Percentiles rank a stretch among this genome's conserved stretches.
These are phyloP conservation scores for Ulota crispa DNA, from an alignment of 225 moss, liverwort and hornwort species.

Conservation along the genomic window DNA sequence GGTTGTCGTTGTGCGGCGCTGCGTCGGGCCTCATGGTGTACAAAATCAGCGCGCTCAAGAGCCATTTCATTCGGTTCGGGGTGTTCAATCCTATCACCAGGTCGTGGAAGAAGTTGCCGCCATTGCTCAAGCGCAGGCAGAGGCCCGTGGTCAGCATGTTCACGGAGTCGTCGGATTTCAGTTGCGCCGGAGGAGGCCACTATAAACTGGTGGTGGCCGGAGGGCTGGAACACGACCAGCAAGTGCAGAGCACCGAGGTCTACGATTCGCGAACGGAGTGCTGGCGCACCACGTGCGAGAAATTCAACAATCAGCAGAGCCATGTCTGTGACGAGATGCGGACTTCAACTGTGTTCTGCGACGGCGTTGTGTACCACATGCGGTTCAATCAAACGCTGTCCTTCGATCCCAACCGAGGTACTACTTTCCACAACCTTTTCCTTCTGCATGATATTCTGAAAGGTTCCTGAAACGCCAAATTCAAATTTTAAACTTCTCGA, in stretches of 20 bases:
- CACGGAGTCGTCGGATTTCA: slow-evolving; percentile 21
- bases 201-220: slow-evolving; percentile 65
- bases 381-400: slow-evolving; percentile 54
- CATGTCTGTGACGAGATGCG: slow-evolving; percentile 58
- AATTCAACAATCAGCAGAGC: slow-evolving; percentile 44
- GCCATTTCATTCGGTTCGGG: slow-evolving; percentile 54
- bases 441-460: neutral
- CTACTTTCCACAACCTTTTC: neutral
- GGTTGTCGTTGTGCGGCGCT: slow-evolving; percentile 51
- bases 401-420: slow-evolving; percentile 57
- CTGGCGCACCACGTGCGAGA: slow-evolving; percentile 57
- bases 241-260: slow-evolving; percentile 56
- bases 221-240: slow-evolving; percentile 49
- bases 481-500: slow-evolving; percentile 4
- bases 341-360: slow-evolving; percentile 50
- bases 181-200: slow-evolving; percentile 23
- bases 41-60: slow-evolving; percentile 56
- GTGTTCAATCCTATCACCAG: slow-evolving; percentile 65
- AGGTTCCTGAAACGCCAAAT: neutral
- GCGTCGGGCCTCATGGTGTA: slow-evolving; percentile 56
- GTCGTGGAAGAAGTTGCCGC: slow-evolving; percentile 69
- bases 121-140: slow-evolving; percentile 51
- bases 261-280: slow-evolving; percentile 62
- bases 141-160: slow-evolving; percentile 57
- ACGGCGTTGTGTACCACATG: slow-evolving; percentile 61